phyloP scores from a whole-genome alignment of 129 eudicot genomes.

The Silybum marianum region DNA sequence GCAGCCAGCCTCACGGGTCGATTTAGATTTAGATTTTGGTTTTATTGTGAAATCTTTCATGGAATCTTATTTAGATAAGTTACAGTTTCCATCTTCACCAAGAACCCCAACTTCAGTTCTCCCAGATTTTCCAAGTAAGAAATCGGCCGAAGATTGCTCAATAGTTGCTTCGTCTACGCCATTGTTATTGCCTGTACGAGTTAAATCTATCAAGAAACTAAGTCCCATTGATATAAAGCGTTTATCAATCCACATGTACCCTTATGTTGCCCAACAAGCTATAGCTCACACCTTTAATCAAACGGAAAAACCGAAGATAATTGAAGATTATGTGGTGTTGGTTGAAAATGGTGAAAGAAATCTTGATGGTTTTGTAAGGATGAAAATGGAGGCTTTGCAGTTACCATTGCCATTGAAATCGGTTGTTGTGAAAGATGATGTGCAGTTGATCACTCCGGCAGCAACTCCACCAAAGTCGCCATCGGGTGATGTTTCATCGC shows the following conservation, averaged over 20 bases:
- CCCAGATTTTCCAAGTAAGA: background rate
- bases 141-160: constrained; percentile 4
- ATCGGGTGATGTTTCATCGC: constrained; percentile 4
- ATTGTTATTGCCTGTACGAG: constrained; percentile 46
- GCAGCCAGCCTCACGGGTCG: no score
- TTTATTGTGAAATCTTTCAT: constrained; percentile 20
- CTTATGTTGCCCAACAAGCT: constrained; percentile 51
- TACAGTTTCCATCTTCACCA: constrained; percentile 29
- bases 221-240: constrained; percentile 81
- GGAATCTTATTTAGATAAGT: constrained; percentile 22
- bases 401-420: constrained; percentile 17
- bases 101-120: constrained; percentile 29
- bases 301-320: constrained; percentile 21
- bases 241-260: constrained; percentile 70
- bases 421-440: constrained; percentile 6
- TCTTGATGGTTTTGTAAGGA: constrained; percentile 5
- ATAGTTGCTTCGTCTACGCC: constrained; percentile 46
- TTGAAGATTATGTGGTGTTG: constrained; percentile 27
- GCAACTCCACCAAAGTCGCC: constrained; percentile 25
- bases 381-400: constrained; percentile 15
- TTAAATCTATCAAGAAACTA: constrained; percentile 65
- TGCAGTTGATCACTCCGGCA: constrained; percentile 3
- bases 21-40: constrained; percentile 19
- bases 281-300: constrained; percentile 27
- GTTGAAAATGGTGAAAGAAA: constrained; percentile 19